Conservation (phyloP, 768 basidiomycete genomes). For the Boletus vinaceobasis region DNA sequence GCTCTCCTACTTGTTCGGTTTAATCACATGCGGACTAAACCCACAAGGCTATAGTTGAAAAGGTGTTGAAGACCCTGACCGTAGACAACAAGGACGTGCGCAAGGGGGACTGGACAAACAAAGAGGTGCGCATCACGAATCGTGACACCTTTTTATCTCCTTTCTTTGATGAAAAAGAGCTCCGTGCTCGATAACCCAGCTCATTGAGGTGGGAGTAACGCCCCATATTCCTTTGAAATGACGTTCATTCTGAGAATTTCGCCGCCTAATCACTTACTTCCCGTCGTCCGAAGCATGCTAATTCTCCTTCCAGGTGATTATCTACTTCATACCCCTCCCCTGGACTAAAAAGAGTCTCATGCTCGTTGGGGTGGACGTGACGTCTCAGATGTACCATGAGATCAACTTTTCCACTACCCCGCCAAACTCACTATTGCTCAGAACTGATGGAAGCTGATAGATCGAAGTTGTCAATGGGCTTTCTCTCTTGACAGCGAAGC, state of each 20-base stretch:
- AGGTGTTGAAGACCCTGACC: slow-evolving; percentile 72
- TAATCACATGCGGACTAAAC: slow-evolving; percentile 13
- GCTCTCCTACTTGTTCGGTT: not conserved
- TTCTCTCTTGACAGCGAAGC: slow-evolving; percentile 90
- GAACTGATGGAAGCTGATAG: slow-evolving; percentile 38
- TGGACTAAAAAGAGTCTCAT: slow-evolving; percentile 60
- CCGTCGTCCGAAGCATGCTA: not conserved
- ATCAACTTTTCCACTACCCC: not conserved
- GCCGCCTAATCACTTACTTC: not conserved
- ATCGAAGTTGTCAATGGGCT: slow-evolving; percentile 89
- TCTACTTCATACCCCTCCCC: not conserved
- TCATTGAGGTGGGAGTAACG: slow-evolving; percentile 94
- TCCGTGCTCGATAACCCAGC: slow-evolving; percentile 87
- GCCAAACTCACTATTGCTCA: not conserved
- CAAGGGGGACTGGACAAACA: slow-evolving; percentile 92
- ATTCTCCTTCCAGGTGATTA: slow-evolving; percentile 23
- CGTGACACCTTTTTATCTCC: slow-evolving; percentile 1
- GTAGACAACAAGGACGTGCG: slow-evolving; percentile 87
- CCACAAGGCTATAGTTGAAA: slow-evolving; percentile 75
- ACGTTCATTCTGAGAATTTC: slow-evolving; percentile 41
- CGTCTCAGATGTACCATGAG: slow-evolving; percentile 51
- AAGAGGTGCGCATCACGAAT: slow-evolving; percentile 68
- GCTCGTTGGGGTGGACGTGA: slow-evolving; percentile 84
- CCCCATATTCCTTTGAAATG: slow-evolving; percentile 73
- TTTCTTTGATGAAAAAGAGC: slow-evolving; percentile 73